Evolutionary conservation across 2,329 filamentous ascomycete species (phyloP), one percentile per base, ranked within the genome.

Genomic region (Colletotrichum lindemuthianum): DNA sequence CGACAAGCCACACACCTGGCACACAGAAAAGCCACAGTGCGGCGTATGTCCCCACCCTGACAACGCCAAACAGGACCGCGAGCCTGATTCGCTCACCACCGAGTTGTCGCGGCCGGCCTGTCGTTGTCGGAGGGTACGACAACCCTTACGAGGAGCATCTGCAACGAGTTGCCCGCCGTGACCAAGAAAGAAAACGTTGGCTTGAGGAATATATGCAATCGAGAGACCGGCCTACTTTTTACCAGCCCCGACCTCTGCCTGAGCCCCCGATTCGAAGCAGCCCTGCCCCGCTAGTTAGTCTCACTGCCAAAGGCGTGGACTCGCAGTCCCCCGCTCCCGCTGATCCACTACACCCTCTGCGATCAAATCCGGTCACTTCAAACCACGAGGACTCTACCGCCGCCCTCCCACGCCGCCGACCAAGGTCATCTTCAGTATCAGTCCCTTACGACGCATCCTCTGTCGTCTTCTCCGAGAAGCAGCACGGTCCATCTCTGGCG

Each of bases 111-210:
- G 44, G 63, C 53, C 66, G 63, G 40, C 66, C 66, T 24, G 41
- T 64, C 9, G 40, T 66, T 34, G 58, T 67, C 33, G 66, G 66
- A 48, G 66, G 53, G 32, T 67, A 50, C 59, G 66, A 67, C 40
- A 66, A 67, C 45, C 54, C 58, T 12, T 54, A 61, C 47, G 24
- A 65, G 12, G 63, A 65, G 4, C 41, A 65, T 24, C 52, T 48
- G 11, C 51, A 65, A 41, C 47, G 63, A 65, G 34, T 61, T 37
- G 52, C 53, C 40, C 58, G 59, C 33, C 63, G 59, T n/a, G 48
- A 65, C 48, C 41, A 15, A 33, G 37, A 34, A n/a, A 59, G 63
- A 32, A 41, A 43, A 41, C 41, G 16, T 32, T 8, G 24, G 12
- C 52, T 50, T 16, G 63, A 65, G 34, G 32, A 15, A 16, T 57